Percentiles rank a stretch among this genome's conserved stretches.
phyloP scores from a whole-genome alignment of 2,329 filamentous ascomycete species.

The Coccinonectria pachysandricola region DNA sequence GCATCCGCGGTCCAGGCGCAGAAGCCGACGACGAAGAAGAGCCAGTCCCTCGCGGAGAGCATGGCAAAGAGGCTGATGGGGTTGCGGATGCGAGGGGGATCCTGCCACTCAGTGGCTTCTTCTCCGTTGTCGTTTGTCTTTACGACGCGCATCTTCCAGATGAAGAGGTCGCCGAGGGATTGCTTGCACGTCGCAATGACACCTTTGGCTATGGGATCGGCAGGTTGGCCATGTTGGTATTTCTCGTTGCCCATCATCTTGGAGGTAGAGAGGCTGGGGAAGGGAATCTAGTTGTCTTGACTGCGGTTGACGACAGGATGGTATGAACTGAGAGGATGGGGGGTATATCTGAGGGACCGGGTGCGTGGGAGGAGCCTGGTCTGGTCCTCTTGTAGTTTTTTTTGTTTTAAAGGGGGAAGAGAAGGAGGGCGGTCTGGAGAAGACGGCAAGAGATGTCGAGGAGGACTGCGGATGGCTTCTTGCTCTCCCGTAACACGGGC shows the following conservation, averaged over 20 bases:
- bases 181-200: conserved; percentile 55
- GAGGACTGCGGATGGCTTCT: too few relatives aligned
- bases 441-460: too few relatives aligned
- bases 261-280: neutral
- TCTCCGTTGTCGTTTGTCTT: conserved; percentile 56
- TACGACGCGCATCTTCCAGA: conserved; percentile 64
- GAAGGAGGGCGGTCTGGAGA: too few relatives aligned
- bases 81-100: conserved; percentile 56
- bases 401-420: too few relatives aligned
- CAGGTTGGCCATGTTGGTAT: conserved; percentile 32
- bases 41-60: conserved; percentile 57
- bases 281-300: conserved; percentile 1
- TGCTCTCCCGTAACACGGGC: too few relatives aligned
- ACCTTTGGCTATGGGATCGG: conserved; percentile 59
- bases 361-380: too few relatives aligned
- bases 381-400: too few relatives aligned
- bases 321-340: neutral
- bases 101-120: conserved; percentile 56
- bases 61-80: conserved; percentile 58
- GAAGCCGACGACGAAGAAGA: conserved; percentile 67
- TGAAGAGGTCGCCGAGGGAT: conserved; percentile 53
- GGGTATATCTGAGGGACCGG: neutral
- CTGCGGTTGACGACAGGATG: neutral
- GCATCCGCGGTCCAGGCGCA: conserved; percentile 71
- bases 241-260: conserved; percentile 1